Conservation (phyloP, 2,329 filamentous ascomycete species). For the Colletotrichum salicis region DNA sequence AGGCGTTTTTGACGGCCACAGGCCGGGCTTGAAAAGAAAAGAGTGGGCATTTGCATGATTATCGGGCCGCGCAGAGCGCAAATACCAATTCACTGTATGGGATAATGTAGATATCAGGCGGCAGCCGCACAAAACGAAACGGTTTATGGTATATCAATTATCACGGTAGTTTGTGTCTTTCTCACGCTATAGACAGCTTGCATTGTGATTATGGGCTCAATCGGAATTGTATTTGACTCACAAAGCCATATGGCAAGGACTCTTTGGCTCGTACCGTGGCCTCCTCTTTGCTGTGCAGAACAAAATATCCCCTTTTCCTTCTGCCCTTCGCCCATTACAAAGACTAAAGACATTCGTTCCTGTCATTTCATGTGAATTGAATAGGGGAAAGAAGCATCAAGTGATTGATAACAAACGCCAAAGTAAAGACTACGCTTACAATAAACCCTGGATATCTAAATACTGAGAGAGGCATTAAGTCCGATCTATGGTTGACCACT, state of each 20-base stretch:
- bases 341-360: too few species aligned
- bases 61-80: slow-evolving; percentile 23
- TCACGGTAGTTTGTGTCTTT: background rate
- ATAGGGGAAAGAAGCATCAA: too few species aligned
- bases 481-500: background rate
- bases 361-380: background rate
- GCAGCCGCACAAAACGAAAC: slow-evolving; percentile 9
- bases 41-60: slow-evolving; percentile 21
- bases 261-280: background rate
- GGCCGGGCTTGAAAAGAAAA: slow-evolving; percentile 16
- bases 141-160: background rate
- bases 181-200: background rate
- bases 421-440: background rate
- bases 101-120: slow-evolving; percentile 30
- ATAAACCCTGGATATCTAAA: background rate
- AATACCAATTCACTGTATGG: slow-evolving; percentile 33
- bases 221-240: background rate
- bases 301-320: background rate
- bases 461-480: background rate
- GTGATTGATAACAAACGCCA: background rate
- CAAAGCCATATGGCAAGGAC: background rate
- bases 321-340: too few species aligned
- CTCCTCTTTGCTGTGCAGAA: background rate
- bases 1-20: slow-evolving; percentile 26
- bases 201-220: background rate